A percentile compares a stretch with the other conserved stretches of the same genome.
Conservation (phyloP, 345 rosid species). For the Laguncularia racemosa region DNA sequence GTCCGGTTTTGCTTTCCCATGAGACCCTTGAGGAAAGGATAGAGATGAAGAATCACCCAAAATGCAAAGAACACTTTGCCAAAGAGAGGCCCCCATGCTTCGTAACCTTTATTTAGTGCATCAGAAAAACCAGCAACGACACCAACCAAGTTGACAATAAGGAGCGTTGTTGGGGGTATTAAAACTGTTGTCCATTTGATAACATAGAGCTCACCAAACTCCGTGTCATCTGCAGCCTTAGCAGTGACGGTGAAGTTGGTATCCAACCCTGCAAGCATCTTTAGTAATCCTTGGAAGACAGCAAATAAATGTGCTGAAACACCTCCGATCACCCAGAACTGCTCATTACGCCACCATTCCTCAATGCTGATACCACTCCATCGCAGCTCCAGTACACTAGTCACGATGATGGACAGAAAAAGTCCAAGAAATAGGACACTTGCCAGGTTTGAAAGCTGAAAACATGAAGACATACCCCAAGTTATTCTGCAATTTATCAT, state of each 20-base stretch:
- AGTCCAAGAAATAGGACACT: slow-evolving; percentile 87
- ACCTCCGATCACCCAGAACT: slow-evolving; percentile 97
- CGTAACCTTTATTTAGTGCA: slow-evolving; percentile 93
- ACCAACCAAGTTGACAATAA: slow-evolving; percentile 80
- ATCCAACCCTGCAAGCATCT: slow-evolving; percentile 88
- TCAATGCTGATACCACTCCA: slow-evolving; percentile 98
- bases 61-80: slow-evolving; percentile 93
- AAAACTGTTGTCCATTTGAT: slow-evolving; percentile 92
- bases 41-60: slow-evolving; percentile 96
- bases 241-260: slow-evolving; percentile 96
- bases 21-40: slow-evolving; percentile 99
- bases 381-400: slow-evolving; percentile 81
- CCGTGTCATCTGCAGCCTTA: slow-evolving; percentile 80
- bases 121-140: slow-evolving; percentile 99
- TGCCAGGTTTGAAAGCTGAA: slow-evolving; percentile 87
- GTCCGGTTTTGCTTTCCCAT: slow-evolving; percentile 98
- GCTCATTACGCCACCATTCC: slow-evolving; percentile 94
- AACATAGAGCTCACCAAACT: slow-evolving; percentile 90
- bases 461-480: background rate
- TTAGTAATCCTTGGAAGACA: slow-evolving; percentile 88
- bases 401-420: slow-evolving; percentile 74
- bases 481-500: no score
- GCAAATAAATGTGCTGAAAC: slow-evolving; percentile 97
- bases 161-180: slow-evolving; percentile 87
- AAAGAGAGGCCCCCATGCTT: slow-evolving; percentile 96